These are phyloP conservation scores for Rubia yunnanensis DNA, from an alignment of 257 asterid genomes.

Conservation along the genomic window DNA sequence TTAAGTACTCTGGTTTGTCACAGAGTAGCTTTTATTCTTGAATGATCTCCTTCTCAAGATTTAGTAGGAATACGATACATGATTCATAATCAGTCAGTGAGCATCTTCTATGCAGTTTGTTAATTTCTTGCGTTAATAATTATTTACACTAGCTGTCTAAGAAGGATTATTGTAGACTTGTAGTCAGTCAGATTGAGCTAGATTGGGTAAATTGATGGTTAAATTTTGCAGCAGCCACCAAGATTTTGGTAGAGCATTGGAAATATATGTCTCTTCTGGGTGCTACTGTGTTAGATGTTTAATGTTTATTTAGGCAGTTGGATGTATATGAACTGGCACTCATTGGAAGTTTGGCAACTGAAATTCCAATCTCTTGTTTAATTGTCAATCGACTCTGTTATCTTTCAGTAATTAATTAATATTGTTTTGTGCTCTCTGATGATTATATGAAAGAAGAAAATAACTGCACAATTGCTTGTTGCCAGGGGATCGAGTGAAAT, in stretches of 20 bases:
- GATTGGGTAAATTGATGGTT: background rate
- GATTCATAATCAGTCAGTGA: background rate
- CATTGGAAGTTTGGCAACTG: background rate
- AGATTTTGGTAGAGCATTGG: background rate
- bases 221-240: background rate
- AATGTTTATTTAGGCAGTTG: background rate
- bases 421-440: background rate
- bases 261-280: background rate
- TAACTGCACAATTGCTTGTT: conserved; percentile 15
- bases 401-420: background rate
- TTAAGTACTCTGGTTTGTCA: background rate
- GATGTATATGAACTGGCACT: background rate
- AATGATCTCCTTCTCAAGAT: background rate
- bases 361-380: background rate
- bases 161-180: background rate
- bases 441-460: background rate
- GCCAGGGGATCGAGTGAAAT: conserved; percentile 92
- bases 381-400: conserved; percentile 1
- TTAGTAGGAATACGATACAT: background rate
- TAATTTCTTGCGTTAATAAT: background rate
- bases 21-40: background rate
- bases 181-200: background rate
- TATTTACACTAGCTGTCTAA: background rate
- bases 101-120: background rate
- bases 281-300: background rate